Evolutionary conservation across 2,329 filamentous ascomycete species (phyloP), one percentile per base, ranked within the genome.

Genomic region (Ophiostoma angusticollis): DNA sequence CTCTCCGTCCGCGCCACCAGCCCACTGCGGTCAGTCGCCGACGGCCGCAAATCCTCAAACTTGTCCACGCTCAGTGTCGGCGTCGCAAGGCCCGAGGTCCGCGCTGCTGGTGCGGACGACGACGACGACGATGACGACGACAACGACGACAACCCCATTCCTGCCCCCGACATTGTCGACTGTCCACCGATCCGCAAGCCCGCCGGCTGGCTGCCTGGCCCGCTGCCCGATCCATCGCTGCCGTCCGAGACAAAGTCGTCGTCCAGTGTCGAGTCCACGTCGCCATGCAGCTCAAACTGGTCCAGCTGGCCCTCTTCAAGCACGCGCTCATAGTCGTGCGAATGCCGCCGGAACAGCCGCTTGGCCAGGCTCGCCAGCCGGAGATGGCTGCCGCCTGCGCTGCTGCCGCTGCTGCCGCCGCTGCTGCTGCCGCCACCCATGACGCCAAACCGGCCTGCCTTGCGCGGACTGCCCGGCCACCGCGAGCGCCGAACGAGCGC

Each of bases 1-100:
- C 85, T 93, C 54, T 95, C 89, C 0, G 84, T 93, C 48, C 89
- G 67, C 3, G 85, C 73, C 39, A 84, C 78, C 46, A 95, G 57
- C 2, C 87, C 87, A 33, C 73, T 77, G 28, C 85, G 63, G 48
- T 78, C 73, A 52, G 35, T 33, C 6, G 33, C 14, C 5, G 11
- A 53, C 49, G 52, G 51, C 19, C 58, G 56, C 12, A 59, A 42
- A 27, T 65, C 63, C 27, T 77, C 73, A 33, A 70, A 70, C 25
- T 64, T 63, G 6, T 64, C 62, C 3, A 68, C 54, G 42, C 68
- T 72, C 34, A 74, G 59, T 46, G 73, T 77, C 1, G 81, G 79
- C 1, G 79, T 84, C 2, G 74, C 72, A 50, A 81, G 65, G 16
- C 82, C 82, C 1, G 78, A 81, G 3, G 74, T 65, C 23, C 72